Percentiles rank a stretch among this genome's conserved stretches.
Evolutionary conservation across 805 yeast genomes (phyloP).

Genomic region (Metschnikowia lachancei): DNA sequence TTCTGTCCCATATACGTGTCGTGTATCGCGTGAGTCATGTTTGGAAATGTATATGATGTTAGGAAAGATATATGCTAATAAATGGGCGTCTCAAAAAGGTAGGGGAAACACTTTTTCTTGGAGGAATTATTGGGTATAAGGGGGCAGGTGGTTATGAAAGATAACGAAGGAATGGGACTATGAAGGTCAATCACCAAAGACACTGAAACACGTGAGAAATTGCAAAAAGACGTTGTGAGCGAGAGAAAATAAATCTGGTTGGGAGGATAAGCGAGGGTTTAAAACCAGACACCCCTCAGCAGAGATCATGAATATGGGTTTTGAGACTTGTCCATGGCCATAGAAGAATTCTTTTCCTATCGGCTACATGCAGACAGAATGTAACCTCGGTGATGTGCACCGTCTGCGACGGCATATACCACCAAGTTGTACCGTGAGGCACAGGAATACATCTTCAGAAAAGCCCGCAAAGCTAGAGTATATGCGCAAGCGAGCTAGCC

Average conservation of each 20-base stretch:
- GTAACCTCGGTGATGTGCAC: background rate
- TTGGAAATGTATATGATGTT: no score
- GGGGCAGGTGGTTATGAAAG: no score
- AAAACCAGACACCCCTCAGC: background rate
- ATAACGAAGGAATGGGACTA: background rate
- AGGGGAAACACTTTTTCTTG: background rate
- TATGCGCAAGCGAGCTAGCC: no score
- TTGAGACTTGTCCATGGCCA: background rate
- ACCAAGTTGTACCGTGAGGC: no score
- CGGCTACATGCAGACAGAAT: conserved; percentile 9
- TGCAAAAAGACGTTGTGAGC: no score
- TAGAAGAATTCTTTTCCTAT: conserved; percentile 1
- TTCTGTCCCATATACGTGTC: conserved; percentile 13
- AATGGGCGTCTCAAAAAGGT: background rate
- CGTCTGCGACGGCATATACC: background rate
- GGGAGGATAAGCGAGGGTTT: background rate
- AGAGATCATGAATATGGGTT: background rate
- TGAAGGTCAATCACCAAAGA: background rate
- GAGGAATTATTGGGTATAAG: background rate
- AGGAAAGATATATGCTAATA: background rate
- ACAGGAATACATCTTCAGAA: no score
- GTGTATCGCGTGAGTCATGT: background rate
- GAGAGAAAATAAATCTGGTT: no score
- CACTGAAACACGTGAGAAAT: background rate
- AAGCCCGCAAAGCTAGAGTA: no score